Conservation (phyloP, 352 stramenopile species). For the Sclerospora graminicola region DNA sequence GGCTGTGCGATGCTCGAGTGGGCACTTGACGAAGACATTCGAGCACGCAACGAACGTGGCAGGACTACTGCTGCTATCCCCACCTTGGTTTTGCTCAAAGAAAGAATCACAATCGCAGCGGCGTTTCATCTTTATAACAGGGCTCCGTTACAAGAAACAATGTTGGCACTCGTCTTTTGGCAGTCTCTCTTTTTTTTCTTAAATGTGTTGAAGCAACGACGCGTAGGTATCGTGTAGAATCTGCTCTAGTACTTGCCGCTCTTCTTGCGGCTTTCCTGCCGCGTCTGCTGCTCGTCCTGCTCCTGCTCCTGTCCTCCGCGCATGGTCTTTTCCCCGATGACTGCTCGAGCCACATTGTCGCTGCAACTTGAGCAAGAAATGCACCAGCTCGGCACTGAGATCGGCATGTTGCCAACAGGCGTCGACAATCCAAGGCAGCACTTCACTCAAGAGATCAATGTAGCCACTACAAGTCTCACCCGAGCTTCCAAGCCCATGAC, state of each 20-base stretch:
- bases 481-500: conserved; percentile 22
- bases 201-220: conserved; percentile 12
- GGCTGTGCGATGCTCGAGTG: too few species aligned
- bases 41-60: too few species aligned
- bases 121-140: too few species aligned
- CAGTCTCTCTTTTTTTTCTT: not conserved
- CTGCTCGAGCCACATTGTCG: conserved; percentile 21
- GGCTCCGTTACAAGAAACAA: too few species aligned
- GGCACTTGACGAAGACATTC: too few species aligned
- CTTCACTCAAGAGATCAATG: conserved; percentile 27
- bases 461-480: conserved; percentile 17
- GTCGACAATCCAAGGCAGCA: conserved; percentile 37
- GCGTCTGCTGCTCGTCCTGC: too few species aligned
- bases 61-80: too few species aligned
- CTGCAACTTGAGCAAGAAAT: conserved; percentile 61
- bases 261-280: conserved; percentile 16
- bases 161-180: too few species aligned
- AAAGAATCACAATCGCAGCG: too few species aligned
- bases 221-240: conserved; percentile 28
- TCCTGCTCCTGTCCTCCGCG: conserved; percentile 7
- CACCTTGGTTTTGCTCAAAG: too few species aligned
- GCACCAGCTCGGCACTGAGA: conserved; percentile 45
- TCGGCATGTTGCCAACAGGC: conserved; percentile 39
- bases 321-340: conserved; percentile 8
- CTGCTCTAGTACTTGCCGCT: conserved; percentile 22